Base-by-base conservation (phyloP, 495 filamentous ascomycete species). In the Melanomma pulvis-pyrius region DNA sequence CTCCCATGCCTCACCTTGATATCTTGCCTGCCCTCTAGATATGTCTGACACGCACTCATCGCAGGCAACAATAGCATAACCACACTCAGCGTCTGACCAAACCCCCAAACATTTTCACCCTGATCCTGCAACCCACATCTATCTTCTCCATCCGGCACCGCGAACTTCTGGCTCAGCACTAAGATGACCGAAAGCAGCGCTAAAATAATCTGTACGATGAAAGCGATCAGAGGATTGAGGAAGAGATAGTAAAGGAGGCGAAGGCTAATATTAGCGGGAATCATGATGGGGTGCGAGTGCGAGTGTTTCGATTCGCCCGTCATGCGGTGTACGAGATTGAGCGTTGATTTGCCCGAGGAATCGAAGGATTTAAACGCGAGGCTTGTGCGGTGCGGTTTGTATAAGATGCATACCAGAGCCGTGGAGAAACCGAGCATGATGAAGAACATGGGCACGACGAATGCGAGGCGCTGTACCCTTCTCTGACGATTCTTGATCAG, bases 131-230 rank as follows among this genome's bases (percentile, higher is more conserved):
- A 28, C 5, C 49, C 41, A 39, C 49, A 67, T 32, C 50, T 61
- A n/a, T 48, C 25, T 32, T 54, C 44, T 8, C 17, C 19, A 39
- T 67, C 64, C 24, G 56, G 50, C 28, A 21, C 30, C 25, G 49
- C 29, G 36, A 61, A 67, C 57, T 67, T 67, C 58, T 67, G 64
- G n/a, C 41, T 59, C 34, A 61, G 36, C 3, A 67, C 64, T 11
- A 67, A 48, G 36, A 61, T 57, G 9, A 61, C 39, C 7, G 48
- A 55, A 9, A 67, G 24, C 7, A 50, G 29, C 12, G 58, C 64
- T n/a, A 67, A 39, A 7, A 67, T 28, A 21, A 67, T 61, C 28
- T 67, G 56, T 8, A 61, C 36, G 25, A 32, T 47, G 39, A 67
- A 67, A 1, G 57, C 58, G 12, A 61, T 51, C 49, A 61, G 64